Evolutionary conservation across 2,329 filamentous ascomycete genomes (phyloP).

Genomic region (Claviceps africana): DNA sequence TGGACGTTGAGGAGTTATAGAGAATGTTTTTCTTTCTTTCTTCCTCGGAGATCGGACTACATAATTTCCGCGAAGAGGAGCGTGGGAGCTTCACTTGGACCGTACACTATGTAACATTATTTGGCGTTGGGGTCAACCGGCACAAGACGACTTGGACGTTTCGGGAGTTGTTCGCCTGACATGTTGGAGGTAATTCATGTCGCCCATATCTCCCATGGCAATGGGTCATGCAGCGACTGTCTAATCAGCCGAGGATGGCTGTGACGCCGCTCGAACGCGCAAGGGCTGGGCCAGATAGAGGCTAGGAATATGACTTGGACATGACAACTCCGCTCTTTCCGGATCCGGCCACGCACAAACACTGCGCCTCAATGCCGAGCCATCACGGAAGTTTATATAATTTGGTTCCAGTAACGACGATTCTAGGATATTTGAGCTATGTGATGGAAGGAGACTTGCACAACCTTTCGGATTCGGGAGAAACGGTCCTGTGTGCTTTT

Average conservation of each 20-base stretch:
- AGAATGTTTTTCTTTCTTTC: background rate
- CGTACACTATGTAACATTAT: constrained; percentile 19
- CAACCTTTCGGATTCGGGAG: too few species aligned
- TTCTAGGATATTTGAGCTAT: too few species aligned
- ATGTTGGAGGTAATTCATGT: background rate
- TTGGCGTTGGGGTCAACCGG: constrained; percentile 18
- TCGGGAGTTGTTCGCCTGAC: background rate
- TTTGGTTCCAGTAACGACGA: too few species aligned
- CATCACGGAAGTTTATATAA: too few species aligned
- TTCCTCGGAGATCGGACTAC: constrained; percentile 1
- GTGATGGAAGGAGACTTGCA: too few species aligned
- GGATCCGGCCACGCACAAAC: too few species aligned
- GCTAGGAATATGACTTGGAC: too few species aligned
- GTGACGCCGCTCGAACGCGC: background rate
- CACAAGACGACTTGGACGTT: constrained; percentile 11
- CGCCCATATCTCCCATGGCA: background rate
- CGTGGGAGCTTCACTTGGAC: background rate
- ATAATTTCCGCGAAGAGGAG: constrained; percentile 7
- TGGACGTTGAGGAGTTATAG: constrained; percentile 49
- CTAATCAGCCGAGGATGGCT: background rate
- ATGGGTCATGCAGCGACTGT: background rate
- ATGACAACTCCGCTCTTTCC: too few species aligned
- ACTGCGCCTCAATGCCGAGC: too few species aligned
- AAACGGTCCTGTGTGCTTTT: too few species aligned
- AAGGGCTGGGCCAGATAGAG: background rate